Percentiles rank a stretch among this genome's conserved stretches.
phyloP scores from a whole-genome alignment of 2,329 filamentous ascomycete genomes.

The Pestalotiopsis sp. region DNA sequence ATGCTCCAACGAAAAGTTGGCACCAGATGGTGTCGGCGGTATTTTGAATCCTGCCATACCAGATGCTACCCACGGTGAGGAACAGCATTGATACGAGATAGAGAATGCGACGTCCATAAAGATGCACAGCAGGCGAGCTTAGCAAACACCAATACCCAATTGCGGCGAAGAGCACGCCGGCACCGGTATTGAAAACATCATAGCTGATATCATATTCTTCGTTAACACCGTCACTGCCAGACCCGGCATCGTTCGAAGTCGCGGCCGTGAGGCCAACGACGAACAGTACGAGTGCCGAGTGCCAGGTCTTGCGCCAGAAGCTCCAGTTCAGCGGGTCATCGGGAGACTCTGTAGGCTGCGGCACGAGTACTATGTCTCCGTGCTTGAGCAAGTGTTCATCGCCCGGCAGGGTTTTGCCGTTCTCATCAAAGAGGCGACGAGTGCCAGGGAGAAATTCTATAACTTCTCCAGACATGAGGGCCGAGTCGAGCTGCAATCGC shows the following conservation, averaged over 20 bases:
- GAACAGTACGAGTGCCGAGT: slow-evolving; percentile 50
- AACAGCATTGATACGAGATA: slow-evolving; percentile 53
- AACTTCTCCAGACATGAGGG: neutral
- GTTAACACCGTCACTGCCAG: slow-evolving; percentile 49
- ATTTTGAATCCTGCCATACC: slow-evolving; percentile 48
- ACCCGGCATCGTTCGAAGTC: slow-evolving; percentile 55
- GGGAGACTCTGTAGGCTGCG: slow-evolving; percentile 51
- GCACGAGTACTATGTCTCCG: slow-evolving; percentile 50
- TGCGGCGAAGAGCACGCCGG: slow-evolving; percentile 54
- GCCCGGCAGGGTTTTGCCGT: neutral
- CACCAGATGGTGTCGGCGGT: slow-evolving; percentile 51
- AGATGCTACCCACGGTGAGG: slow-evolving; percentile 51
- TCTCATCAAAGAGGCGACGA: slow-evolving; percentile 4
- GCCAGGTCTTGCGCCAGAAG: slow-evolving; percentile 46
- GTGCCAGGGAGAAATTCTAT: neutral
- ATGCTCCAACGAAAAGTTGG: slow-evolving; percentile 58
- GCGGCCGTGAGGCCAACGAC: slow-evolving; percentile 56
- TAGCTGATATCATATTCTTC: slow-evolving; percentile 51
- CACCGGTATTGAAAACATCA: slow-evolving; percentile 54
- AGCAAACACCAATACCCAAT: slow-evolving; percentile 58
- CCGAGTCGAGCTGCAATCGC: neutral
- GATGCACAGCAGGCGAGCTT: slow-evolving; percentile 50
- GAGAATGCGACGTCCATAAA: slow-evolving; percentile 55
- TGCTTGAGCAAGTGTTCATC: slow-evolving; percentile 14
- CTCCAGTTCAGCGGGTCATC: slow-evolving; percentile 56